Evolutionary conservation across 305 asterid species (phyloP), one percentile per base, ranked within the genome.

Genomic region (Salvia sclarea): DNA sequence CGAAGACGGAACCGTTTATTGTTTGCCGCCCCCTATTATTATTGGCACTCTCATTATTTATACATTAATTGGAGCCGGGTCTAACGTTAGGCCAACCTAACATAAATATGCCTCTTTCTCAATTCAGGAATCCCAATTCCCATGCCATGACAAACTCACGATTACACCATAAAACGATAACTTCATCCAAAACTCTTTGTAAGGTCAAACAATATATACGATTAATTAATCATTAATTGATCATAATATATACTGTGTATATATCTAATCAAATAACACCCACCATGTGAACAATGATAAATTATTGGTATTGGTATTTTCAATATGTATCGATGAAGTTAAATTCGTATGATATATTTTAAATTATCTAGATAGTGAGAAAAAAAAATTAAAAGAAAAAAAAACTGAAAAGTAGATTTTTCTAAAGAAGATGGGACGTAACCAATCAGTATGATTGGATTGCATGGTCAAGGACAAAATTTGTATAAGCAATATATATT

Each of bases 381-480:
- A 4, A 12, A 10, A 3, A 22, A 21, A 50, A 50, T 6, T 21
- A 9, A 22, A 20, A 21, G 14, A 21, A 21, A 8, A 22, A n/a
- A n/a, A 4, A 7, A 21, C 20, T 20, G 16, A 22, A 25, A 43
- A 25, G 13, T 24, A 18, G 30, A 33, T 6, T 14, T 56, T 56
- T 31, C 22, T 2, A 31, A 56, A n/a, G 43, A 7, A 56, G n/a
- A 61, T 24, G 22, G 31, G 5, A 4, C 24, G 38, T 38, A 1
- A 8, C 20, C 31, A 30, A 21, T 13, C 6, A 40, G 20, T 0
- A 66, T 68, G 66, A 68, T 43, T 61, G 55, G 56, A 43, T 37
- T 47, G 62, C n/a, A 62, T 52, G 48, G 60, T 5, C 5, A n/a
- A 35, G 10, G 71, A 63, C 75, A 69, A 69, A 69, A 69, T 7